These are phyloP conservation scores for Tetrastigma voinierianum DNA, from an alignment of 164 flowering plant species.

Conservation along the genomic window DNA sequence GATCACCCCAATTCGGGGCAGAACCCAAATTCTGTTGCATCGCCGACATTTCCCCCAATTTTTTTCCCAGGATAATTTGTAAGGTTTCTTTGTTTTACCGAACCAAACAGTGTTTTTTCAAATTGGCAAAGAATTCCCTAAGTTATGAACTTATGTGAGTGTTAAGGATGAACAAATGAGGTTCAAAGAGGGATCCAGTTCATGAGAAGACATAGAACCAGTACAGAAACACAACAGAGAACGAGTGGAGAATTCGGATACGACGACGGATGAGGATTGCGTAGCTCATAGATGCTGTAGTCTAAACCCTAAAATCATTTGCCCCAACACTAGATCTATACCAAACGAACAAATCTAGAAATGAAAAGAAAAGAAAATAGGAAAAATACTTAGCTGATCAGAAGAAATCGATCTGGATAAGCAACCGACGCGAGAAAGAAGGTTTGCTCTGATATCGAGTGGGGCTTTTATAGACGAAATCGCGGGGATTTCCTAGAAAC, in stretches of 20 bases:
- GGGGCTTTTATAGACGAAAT: conserved; percentile 10
- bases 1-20: conserved; percentile 43
- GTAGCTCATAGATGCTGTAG: conserved; percentile 30
- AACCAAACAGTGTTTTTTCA: not conserved
- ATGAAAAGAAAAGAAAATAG: not conserved
- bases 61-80: not conserved
- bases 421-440: conserved; percentile 6
- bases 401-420: not conserved
- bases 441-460: not conserved
- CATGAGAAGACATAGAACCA: conserved; percentile 76
- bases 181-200: conserved; percentile 8
- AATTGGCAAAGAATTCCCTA: not conserved
- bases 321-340: conserved; percentile 4
- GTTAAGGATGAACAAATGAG: not conserved
- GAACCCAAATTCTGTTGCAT: conserved; percentile 36
- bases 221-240: conserved; percentile 74
- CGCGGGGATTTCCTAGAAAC: no score
- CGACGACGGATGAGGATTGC: conserved; percentile 39
- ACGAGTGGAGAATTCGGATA: conserved; percentile 58
- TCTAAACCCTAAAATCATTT: conserved; percentile 21
- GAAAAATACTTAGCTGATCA: conserved; percentile 10
- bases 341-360: not conserved
- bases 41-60: conserved; percentile 17
- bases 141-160: no score
- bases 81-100: not conserved